These are phyloP conservation scores for carrot (Daucus carota) DNA, from an alignment of 129 eudicot species.

Conservation along the genomic window DH1_v3.0 NC_030385.2:29263501-29264000, in stretches of 20 bases:
- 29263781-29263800: neutral
- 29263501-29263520: slow-evolving; percentile 97
- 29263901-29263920: neutral
- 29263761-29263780: neutral
- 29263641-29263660: neutral
- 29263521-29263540: slow-evolving; percentile 89
- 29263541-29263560: slow-evolving; percentile 7
- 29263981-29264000: no score
- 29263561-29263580: neutral
- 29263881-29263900: neutral
- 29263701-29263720: slow-evolving; percentile 11
- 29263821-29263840: neutral
- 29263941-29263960: no score
- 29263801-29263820: neutral
- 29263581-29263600: neutral
- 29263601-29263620: neutral
- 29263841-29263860: neutral
- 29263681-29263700: neutral
- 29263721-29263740: slow-evolving; percentile 11
- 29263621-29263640: neutral
- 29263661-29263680: neutral
- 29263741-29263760: slow-evolving; percentile 1
- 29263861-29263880: neutral
- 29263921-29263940: neutral
- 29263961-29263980: no score